Percentiles rank a stretch among this genome's conserved stretches.
phyloP scores from a whole-genome alignment of 192 early-diverging fungal species.

The Chytriomyces hyalinus region DNA sequence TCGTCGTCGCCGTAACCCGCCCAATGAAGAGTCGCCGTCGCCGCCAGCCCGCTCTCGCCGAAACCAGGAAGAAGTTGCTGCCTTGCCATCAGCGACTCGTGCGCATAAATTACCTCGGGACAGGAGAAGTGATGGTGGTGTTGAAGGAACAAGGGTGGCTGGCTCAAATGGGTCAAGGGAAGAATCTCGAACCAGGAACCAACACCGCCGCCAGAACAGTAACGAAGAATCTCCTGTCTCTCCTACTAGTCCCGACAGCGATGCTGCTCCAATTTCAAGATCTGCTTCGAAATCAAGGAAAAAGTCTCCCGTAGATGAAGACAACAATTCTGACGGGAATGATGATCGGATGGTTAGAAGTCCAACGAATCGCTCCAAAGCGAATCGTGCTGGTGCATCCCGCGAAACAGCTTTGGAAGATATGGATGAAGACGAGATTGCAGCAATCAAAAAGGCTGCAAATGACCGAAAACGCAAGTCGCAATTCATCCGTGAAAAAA shows the following conservation, averaged over 20 bases:
- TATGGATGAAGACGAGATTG: constrained; percentile 12
- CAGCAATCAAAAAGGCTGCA: constrained; percentile 10
- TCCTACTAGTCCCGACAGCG: background rate
- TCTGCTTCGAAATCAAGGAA: background rate
- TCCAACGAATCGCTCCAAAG: no score
- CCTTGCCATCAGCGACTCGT: background rate
- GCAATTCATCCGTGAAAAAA: constrained; percentile 21
- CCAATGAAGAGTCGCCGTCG: background rate
- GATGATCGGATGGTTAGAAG: no score
- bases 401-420: background rate
- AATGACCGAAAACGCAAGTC: constrained; percentile 19
- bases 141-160: background rate
- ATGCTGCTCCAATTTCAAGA: background rate
- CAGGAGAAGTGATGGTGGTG: background rate
- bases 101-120: background rate
- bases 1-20: background rate
- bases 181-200: background rate
- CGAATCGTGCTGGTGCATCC: no score
- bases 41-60: background rate
- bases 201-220: background rate
- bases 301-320: background rate
- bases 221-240: background rate
- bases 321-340: background rate
- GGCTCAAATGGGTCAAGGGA: no score
- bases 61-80: background rate